Evolutionary conservation across 768 basidiomycete species (phyloP).

Genomic region (Mrakia frigida): DNA sequence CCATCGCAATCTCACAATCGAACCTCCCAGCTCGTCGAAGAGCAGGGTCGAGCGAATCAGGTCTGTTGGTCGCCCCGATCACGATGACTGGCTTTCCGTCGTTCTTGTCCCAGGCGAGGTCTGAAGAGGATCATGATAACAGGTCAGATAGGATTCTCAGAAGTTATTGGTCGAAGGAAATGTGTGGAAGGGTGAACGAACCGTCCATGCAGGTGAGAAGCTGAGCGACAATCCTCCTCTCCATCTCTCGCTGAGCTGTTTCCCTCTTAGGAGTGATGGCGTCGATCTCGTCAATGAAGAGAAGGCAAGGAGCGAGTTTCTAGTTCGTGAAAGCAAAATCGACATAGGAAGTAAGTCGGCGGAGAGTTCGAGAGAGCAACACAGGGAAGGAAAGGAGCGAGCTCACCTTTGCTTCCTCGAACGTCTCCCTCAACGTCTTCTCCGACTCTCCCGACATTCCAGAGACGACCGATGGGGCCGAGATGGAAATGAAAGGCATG

Average conservation of each 20-base stretch:
- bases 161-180: too few relatives aligned
- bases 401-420: conserved; percentile 88
- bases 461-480: conserved; percentile 90
- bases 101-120: conserved; percentile 90
- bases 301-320: conserved; percentile 82
- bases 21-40: conserved; percentile 89
- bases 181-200: conserved; percentile 40
- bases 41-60: conserved; percentile 89
- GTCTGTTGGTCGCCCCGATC: conserved; percentile 93
- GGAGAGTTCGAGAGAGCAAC: neutral
- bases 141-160: conserved; percentile 1
- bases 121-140: conserved; percentile 46
- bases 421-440: conserved; percentile 90
- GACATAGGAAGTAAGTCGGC: neutral
- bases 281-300: conserved; percentile 98
- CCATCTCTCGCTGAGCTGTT: conserved; percentile 98
- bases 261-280: conserved; percentile 96
- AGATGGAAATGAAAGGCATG: conserved; percentile 87
- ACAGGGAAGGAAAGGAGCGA: neutral
- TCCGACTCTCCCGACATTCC: conserved; percentile 99
- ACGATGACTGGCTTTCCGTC: conserved; percentile 81
- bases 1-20: conserved; percentile 96
- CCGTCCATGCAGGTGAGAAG: conserved; percentile 99
- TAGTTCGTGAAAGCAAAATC: conserved; percentile 40
- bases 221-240: conserved; percentile 92